phyloP scores from a whole-genome alignment of 441 rosid species.

The Populus hybrid region DNA sequence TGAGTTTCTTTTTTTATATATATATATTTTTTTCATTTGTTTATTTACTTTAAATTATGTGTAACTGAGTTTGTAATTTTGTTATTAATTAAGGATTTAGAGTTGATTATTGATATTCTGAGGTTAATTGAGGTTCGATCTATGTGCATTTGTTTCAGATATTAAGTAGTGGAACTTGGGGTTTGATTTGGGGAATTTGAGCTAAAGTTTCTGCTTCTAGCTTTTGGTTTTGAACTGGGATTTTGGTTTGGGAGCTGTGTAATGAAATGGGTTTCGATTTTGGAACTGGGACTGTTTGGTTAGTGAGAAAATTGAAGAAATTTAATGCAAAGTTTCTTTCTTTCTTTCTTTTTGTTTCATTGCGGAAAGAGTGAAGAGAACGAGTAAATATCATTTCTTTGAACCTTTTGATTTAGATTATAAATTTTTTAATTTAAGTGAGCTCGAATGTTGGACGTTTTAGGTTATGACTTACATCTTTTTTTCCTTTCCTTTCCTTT shows the following conservation, averaged over 20 bases:
- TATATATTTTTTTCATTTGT: constrained; percentile 1
- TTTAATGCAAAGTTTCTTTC: constrained; percentile 10
- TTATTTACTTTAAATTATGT: constrained; percentile 18
- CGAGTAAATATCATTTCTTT: constrained; percentile 16
- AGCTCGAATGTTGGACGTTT: not conserved
- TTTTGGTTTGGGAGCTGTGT: constrained; percentile 19
- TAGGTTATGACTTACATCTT: constrained; percentile 3
- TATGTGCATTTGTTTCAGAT: constrained; percentile 31
- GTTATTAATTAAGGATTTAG: constrained; percentile 17
- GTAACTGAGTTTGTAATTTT: constrained; percentile 9
- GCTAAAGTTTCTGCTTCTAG: constrained; percentile 12
- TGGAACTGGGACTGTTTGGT: constrained; percentile 21
- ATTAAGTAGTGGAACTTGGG: constrained; percentile 23
- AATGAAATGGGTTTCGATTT: not conserved
- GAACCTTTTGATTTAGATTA: constrained; percentile 13
- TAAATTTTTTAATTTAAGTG: not conserved
- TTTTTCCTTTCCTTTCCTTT: constrained; percentile 9
- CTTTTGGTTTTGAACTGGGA: constrained; percentile 15
- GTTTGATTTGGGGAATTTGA: constrained; percentile 21
- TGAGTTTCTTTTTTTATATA: constrained; percentile 27
- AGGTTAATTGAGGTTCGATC: constrained; percentile 37
- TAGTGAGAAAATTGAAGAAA: constrained; percentile 25
- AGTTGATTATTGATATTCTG: constrained; percentile 23
- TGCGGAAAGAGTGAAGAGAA: constrained; percentile 22
- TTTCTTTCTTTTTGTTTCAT: constrained; percentile 6